A percentile compares a stretch with the other conserved stretches of the same genome.
Conservation (phyloP, 225 moss, liverwort and hornwort species). For the Polytrichum formosum region DNA sequence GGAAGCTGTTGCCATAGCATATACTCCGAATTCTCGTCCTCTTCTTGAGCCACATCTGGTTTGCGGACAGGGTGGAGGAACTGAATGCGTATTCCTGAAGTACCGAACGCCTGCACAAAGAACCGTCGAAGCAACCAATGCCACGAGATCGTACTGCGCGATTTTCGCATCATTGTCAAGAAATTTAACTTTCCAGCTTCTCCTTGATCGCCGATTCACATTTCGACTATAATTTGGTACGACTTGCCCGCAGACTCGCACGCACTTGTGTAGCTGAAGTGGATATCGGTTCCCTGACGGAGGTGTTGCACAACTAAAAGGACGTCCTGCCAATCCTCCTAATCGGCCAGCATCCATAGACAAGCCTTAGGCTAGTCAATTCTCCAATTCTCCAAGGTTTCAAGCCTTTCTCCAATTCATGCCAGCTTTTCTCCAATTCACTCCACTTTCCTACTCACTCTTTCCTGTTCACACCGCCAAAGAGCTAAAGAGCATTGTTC, state of each 20-base stretch:
- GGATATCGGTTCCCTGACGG: background rate
- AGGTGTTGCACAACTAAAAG: background rate
- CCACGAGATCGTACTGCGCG: too few relatives aligned
- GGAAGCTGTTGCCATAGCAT: too few relatives aligned
- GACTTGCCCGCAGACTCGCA: background rate
- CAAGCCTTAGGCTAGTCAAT: background rate
- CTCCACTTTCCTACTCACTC: too few relatives aligned
- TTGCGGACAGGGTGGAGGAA: background rate
- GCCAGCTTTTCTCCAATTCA: too few relatives aligned
- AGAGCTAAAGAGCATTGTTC: too few relatives aligned
- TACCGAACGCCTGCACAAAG: too few relatives aligned
- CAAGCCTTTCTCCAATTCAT: too few relatives aligned
- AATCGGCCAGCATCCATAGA: conserved; percentile 18
- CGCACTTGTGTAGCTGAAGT: background rate
- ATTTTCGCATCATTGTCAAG: background rate
- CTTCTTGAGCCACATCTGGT: conserved; percentile 1
- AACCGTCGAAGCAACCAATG: too few relatives aligned
- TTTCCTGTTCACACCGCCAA: too few relatives aligned
- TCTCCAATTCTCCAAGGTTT: too few relatives aligned
- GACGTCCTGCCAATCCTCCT: conserved; percentile 9
- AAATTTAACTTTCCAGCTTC: conserved; percentile 1
- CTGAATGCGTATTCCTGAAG: too few relatives aligned
- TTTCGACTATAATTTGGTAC: conserved; percentile 3
- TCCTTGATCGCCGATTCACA: conserved; percentile 2
- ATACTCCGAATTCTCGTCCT: background rate